Conservation (phyloP, 2,329 filamentous ascomycete species). For the Dothistroma septosporum region DNA sequence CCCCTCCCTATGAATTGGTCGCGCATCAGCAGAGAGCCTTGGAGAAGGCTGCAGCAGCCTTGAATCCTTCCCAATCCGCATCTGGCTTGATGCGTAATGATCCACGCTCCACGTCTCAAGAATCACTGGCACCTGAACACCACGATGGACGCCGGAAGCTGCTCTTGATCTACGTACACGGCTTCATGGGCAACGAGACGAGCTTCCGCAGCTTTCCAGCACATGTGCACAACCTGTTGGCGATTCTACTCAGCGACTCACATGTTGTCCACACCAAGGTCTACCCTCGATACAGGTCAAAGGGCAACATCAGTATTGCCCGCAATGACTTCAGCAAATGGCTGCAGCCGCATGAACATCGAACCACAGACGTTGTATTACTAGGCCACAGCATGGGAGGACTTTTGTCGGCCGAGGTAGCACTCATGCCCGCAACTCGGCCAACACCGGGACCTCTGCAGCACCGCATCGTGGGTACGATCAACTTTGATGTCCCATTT, state of each 20-base stretch:
- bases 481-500: conserved; percentile 83
- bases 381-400: conserved; percentile 90
- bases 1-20: conserved; percentile 19
- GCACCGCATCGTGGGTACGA: conserved; percentile 72
- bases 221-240: conserved; percentile 74
- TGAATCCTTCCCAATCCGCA: background rate
- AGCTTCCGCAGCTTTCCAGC: conserved; percentile 85
- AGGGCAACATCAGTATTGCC: conserved; percentile 66
- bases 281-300: conserved; percentile 75
- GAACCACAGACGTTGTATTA: conserved; percentile 72
- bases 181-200: conserved; percentile 83
- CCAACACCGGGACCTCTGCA: conserved; percentile 48
- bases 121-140: conserved; percentile 42
- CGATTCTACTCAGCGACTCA: conserved; percentile 61
- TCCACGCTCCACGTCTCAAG: conserved; percentile 44
- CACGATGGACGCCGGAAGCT: conserved; percentile 50
- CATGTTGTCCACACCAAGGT: conserved; percentile 84
- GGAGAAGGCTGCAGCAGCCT: conserved; percentile 12
- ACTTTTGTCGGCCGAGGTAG: conserved; percentile 73
- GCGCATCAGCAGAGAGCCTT: conserved; percentile 18
- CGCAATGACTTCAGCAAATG: conserved; percentile 79
- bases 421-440: conserved; percentile 50
- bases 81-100: conserved; percentile 29
- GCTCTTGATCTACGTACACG: conserved; percentile 79
- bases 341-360: conserved; percentile 71